Percentiles rank a stretch among this genome's conserved stretches.
These are phyloP conservation scores for Trametes cubensis DNA, from an alignment of 768 basidiomycete species.

Conservation along the genomic window DNA sequence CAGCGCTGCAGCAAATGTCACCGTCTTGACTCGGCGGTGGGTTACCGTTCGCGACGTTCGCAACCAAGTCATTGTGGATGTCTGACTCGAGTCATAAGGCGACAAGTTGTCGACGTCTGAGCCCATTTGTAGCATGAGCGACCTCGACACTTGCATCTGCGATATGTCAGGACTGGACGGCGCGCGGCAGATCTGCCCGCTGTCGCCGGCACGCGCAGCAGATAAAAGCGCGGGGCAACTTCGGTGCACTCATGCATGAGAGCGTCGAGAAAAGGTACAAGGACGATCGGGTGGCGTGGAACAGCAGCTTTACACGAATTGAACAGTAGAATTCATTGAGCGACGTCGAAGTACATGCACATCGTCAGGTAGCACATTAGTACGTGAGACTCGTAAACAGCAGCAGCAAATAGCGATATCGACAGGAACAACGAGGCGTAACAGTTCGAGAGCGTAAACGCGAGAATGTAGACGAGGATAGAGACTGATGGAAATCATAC, in stretches of 20 bases:
- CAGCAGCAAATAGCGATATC: conserved; percentile 19
- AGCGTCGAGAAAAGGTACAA: neutral
- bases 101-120: neutral
- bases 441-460: conserved; percentile 18
- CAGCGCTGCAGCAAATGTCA: neutral
- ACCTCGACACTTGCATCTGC: neutral
- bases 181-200: neutral
- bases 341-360: conserved; percentile 18
- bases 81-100: conserved; percentile 1
- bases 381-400: conserved; percentile 21
- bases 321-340: conserved; percentile 10
- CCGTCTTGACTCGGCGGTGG: neutral
- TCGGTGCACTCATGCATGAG: neutral
- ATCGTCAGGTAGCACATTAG: conserved; percentile 20
- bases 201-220: neutral
- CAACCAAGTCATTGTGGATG: neutral
- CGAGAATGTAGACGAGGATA: neutral
- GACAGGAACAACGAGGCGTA: conserved; percentile 8
- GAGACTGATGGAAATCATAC: neutral
- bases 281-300: neutral
- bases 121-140: neutral
- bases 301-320: neutral
- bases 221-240: neutral
- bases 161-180: neutral
- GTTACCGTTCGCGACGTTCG: neutral